These are phyloP conservation scores for Larix kaempferi DNA, from an alignment of 75 land plant genomes.

Conservation along the genomic window DNA sequence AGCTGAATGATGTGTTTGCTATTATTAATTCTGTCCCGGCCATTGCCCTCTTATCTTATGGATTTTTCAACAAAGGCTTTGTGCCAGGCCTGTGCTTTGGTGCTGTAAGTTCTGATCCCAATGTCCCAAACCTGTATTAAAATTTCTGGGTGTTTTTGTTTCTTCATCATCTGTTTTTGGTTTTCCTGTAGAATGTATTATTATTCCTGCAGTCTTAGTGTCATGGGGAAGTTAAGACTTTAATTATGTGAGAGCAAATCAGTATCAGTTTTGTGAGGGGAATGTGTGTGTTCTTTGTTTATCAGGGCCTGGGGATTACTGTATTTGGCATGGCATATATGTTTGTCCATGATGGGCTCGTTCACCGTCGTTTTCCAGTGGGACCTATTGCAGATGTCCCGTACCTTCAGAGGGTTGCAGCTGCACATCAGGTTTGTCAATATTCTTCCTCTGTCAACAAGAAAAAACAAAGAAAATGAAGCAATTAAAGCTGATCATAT, in stretches of 20 bases:
- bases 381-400: constrained; percentile 90
- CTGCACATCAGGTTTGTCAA: constrained; percentile 77
- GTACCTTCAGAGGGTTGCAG: constrained; percentile 78
- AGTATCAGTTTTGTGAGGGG: no score
- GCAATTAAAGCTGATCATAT: no score
- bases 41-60: constrained; percentile 62
- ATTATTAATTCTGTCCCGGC: constrained; percentile 81
- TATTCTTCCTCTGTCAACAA: no score
- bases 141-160: no score
- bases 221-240: no score
- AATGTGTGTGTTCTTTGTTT: background rate
- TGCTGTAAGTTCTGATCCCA: constrained; percentile 44
- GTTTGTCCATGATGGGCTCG: constrained; percentile 93
- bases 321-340: constrained; percentile 90
- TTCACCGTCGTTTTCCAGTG: constrained; percentile 84
- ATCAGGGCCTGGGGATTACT: constrained; percentile 89
- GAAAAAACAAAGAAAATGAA: no score
- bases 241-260: no score
- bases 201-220: no score
- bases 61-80: constrained; percentile 69
- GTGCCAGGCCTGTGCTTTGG: constrained; percentile 85
- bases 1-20: constrained; percentile 85
- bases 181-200: no score
- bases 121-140: no score
- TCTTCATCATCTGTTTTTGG: no score